Evolutionary conservation across 257 asterid genomes (phyloP), one percentile per base, ranked within the genome.

Genomic region (Echites panduratus): DNA sequence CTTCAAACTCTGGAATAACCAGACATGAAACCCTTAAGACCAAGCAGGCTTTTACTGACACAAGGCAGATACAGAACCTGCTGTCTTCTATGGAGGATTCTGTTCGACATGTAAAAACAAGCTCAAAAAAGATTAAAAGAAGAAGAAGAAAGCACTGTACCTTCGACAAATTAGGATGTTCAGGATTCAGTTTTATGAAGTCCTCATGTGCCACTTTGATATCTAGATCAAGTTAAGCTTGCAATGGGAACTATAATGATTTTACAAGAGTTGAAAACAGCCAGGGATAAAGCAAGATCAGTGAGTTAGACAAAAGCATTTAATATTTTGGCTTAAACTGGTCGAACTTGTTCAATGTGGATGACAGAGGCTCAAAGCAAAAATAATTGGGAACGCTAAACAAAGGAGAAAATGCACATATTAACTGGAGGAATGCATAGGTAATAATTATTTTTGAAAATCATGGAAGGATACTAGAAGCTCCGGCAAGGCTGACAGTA

Each of bases 171-270:
- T 85, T 76, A 71, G 89, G 91, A 78, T 84, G 86, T 5, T 82
- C 78, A n/a, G 96, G 90, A 75, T 87, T 79, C 56, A 92, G 79
- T 73, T 84, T 86, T 68, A 92, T 85, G 88, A 95, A 95, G 82
- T 92, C 99, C 14, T 50, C 89, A 24, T 92, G 96, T 87, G 69
- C 82, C 75, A 86, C 89, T 79, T 82, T 69, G 75, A 92, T 96
- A 76, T 92, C 97, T 88, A 79, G 75, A 61, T 75, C 27, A 66
- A 73, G 97, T 91, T 88, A 91, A 91, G 93, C 79, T 77, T 14
- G 47, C 67, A 35, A 68, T 52, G 74, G 57, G 70, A 53, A 54
- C 57, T 26, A 58, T 0, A 5, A 47, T 19, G 65, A 40, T 65
- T 43, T 50, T 32, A 53, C 24, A n/a, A 19, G 56, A 72, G 17